Evolutionary conservation across 306 rosid species (phyloP), one percentile per base, ranked within the genome.

Genomic region (Quercus mongolica): DNA sequence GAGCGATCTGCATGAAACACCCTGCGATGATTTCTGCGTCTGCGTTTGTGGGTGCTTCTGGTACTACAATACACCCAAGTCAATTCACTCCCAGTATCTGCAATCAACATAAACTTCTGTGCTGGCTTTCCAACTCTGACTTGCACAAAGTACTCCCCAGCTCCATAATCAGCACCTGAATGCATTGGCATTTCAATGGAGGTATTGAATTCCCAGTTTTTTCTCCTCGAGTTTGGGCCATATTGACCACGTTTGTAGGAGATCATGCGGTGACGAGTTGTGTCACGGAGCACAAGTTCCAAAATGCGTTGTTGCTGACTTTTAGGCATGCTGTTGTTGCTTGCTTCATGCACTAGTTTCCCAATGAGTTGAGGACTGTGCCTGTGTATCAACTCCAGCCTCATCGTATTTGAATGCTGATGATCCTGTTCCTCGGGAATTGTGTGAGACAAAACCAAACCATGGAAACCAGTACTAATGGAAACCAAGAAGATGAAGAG

Each of bases 71-170:
- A 89, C 62, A 90, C 35, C 99, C 99, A 95, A 1, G 94, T 91
- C 57, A 95, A 78, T 14, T 95, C 98, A 57, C 92, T 93, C 1
- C 92, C 99, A 0, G 98, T 86, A n/a, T 93, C 96, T 0, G 87
- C 98, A 19, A 85, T 72, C 64, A 95, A 62, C 91, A 88, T 56
- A 58, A 91, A 83, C 0, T 3, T 81, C 80, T 91, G 94, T 0
- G 76, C 71, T 0, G 99, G 98, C 4, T 91, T 84, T 5, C 99
- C 99, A 1, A 95, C 85, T 63, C 74, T 74, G 3, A 95, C 84
- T 5, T 85, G 62, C 2, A 87, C 94, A 44, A 95, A 87, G 67
- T 92, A 95, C 84, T 86, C 86, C 0, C 97, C 97, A 15, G 31
- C 28, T 0, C 87, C 90, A 56, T 25, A 81, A 38, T 93, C 99